Evolutionary conservation across 805 yeast species (phyloP), one percentile per base, ranked within the genome.

Genomic region (Candida vartiovaarae): DNA sequence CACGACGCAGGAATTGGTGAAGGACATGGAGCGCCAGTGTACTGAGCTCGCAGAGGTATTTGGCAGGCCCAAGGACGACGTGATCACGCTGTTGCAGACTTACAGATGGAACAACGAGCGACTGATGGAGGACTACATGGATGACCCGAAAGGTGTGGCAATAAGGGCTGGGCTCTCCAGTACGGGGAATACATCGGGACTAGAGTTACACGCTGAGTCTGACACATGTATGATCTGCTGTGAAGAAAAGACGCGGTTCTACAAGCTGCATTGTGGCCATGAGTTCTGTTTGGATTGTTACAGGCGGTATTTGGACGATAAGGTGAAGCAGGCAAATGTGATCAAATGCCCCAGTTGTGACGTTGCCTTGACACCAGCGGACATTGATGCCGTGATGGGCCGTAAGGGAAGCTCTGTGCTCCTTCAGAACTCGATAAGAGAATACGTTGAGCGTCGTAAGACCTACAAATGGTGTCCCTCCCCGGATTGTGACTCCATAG

Each of bases 401-500:
- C 46, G 53, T 11, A 59, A 61, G 7, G 53, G 60, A 6, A 57
- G 67, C 44, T 45, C 41, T 1, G 57, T 56, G 42, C 49, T 65
- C 9, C 53, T 67, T 50, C 53, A 57, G 32, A 64, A 64, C 11
- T 66, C 72, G 0, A 58, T 80, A 7, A 74, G 67, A 45, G 60
- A 68, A 27, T 81, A 71, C 54, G 74, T 82, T n/a, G 74, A 74
- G 11, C 68, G 73, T 38, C 72, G 75, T 45, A 60, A 66, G 41
- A 56, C 69, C 38, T 78, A 72, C 53, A 76, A 74, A 51, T 82
- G 88, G 84, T 90, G 98, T 61, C 96, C 96, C 0, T 82, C 84
- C 1, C 82, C 90, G 0, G 95, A 84, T 57, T 85, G 96, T 60
- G 68, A 72, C 36, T 65, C 72, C 37, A 71, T 86, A 25, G 71